Conservation (phyloP, 352 stramenopile species). For the Globisporangium paddicum region DNA sequence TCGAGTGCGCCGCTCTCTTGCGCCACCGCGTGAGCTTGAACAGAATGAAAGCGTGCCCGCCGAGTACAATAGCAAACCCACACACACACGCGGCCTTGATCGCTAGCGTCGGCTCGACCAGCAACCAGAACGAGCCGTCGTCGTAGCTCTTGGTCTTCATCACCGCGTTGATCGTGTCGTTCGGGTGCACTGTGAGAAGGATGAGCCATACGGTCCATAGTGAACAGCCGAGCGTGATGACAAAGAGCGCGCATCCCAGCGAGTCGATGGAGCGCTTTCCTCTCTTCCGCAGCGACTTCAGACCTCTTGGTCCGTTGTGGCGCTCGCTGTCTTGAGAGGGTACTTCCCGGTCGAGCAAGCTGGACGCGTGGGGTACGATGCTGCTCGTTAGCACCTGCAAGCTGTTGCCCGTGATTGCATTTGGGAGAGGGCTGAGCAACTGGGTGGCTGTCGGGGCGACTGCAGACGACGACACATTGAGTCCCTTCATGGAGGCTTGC, state of each 20-base stretch:
- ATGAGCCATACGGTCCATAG: constrained; percentile 26
- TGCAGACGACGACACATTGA: too few species aligned
- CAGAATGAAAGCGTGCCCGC: constrained; percentile 24
- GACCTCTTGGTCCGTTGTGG: too few species aligned
- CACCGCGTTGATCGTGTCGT: constrained; percentile 25
- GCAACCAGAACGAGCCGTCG: constrained; percentile 30
- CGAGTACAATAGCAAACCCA: constrained; percentile 11
- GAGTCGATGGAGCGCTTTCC: not conserved
- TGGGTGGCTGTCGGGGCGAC: too few species aligned
- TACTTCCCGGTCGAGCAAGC: too few species aligned
- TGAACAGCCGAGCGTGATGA: constrained; percentile 15
- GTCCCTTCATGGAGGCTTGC: too few species aligned
- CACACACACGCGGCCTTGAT: constrained; percentile 13
- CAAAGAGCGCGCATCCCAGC: not conserved
- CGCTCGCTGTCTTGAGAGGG: too few species aligned
- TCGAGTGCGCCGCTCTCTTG: too few species aligned
- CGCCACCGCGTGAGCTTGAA: not conserved
- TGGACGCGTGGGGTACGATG: too few species aligned
- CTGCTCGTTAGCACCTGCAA: too few species aligned
- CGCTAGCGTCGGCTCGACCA: constrained; percentile 20
- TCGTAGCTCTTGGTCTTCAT: constrained; percentile 28
- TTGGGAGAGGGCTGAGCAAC: too few species aligned
- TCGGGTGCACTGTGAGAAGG: constrained; percentile 22
- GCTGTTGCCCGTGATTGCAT: too few species aligned
- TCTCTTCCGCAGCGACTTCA: too few species aligned